Evolutionary conservation across 495 filamentous ascomycete species (phyloP), one percentile per base, ranked within the genome.

Genomic region (Xylaria sp.): DNA sequence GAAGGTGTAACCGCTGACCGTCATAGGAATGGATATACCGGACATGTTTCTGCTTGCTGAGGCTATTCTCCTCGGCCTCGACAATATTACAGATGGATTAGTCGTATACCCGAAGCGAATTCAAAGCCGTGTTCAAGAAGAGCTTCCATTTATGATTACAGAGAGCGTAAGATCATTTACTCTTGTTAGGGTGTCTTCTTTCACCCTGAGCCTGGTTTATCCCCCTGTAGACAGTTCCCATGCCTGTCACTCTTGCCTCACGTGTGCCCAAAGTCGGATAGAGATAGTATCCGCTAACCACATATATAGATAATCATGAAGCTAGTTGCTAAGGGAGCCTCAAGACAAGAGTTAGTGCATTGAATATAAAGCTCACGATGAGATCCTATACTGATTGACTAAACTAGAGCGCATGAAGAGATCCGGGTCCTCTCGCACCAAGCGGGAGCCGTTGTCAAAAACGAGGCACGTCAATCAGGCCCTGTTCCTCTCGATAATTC

Each of bases 361-460:
- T 17, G 19, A 21, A 59, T n/a, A 37, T 37, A 11, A 40, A 65
- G 53, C 15, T 24, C 7, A 17, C 19, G 6, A 26, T 43, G 46
- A 46, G 7, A 24, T 24, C 8, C 3, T 9, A 41, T 53, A 52
- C 50, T 58, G 29, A 65, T 40, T 58, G 29, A 65, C 31, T 59
- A 26, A 48, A 57, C n/a, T 24, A 71, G 69, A 31, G 92, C 96
- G 4, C 97, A 99, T 79, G 96, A 98, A 83, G 85, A 93, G 77
- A 94, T 98, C 82, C 89, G 92, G 68, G 92, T 97, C 17, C 86
- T 98, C 69, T 92, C 89, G n/a, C 94, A 95, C 80, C 85, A 98
- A 83, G 94, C 96, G 5, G 87, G 86, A 71, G 85, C 86, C 48
- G 89, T 90, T 21, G 93, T 99, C 63, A 98, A 98, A 86, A 86